phyloP scores from a whole-genome alignment of 371 early-diverging fungal species.

The Rhizopus stolonifer region DNA sequence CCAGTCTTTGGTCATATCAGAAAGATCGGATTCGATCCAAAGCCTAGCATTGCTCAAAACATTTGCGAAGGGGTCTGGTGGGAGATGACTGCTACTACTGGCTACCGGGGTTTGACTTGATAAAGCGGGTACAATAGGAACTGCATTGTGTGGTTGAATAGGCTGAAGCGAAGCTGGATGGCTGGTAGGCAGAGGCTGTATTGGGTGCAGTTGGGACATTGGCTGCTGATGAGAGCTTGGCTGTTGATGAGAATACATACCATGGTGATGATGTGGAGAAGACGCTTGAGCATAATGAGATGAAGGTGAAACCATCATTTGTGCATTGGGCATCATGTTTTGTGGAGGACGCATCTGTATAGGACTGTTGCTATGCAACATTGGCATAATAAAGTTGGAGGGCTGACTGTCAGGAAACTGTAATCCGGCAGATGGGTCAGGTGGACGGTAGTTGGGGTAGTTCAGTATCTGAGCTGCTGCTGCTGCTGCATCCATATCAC shows the following conservation, averaged over 20 bases:
- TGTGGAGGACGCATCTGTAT: background rate
- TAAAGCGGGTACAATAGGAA: background rate
- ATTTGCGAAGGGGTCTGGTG: slow-evolving; percentile 46
- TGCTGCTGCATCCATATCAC: background rate
- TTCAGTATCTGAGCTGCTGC: slow-evolving; percentile 1
- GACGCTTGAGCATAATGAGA: background rate
- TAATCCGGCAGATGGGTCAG: background rate
- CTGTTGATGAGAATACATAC: background rate
- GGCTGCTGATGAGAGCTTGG: too few species aligned
- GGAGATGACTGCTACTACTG: background rate
- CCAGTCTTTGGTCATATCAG: slow-evolving; percentile 62
- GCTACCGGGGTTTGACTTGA: background rate
- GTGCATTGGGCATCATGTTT: background rate
- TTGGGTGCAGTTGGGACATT: background rate
- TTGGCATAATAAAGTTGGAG: background rate
- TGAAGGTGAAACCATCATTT: background rate
- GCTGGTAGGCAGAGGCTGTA: background rate
- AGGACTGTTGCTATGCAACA: background rate
- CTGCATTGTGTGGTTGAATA: background rate
- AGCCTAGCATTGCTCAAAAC: slow-evolving; percentile 72
- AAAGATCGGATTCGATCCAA: slow-evolving; percentile 61
- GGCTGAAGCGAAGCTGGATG: slow-evolving; percentile 1
- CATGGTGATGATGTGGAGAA: background rate
- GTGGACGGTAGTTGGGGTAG: slow-evolving; percentile 6
- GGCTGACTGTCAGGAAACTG: background rate